Conservation (phyloP, 345 rosid species). For the Brassica nigra region DNA sequence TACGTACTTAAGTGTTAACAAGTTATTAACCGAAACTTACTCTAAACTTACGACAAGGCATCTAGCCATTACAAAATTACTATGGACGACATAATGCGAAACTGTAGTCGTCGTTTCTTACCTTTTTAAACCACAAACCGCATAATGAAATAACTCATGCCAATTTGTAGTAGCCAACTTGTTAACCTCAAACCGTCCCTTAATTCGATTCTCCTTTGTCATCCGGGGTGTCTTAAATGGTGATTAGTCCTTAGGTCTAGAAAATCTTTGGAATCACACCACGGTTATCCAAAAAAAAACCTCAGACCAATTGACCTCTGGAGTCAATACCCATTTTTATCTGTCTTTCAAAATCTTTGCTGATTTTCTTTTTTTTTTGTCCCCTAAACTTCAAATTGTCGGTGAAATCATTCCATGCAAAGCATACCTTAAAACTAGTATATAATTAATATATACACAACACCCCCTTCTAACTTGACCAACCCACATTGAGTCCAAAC, state of each 20-base stretch:
- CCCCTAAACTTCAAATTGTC: too few species aligned
- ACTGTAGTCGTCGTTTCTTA: not conserved
- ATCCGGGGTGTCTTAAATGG: too few species aligned
- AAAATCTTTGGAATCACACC: too few species aligned
- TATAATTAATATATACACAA: not conserved
- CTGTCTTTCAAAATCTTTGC: too few species aligned
- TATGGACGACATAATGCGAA: not conserved
- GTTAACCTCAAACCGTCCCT: not conserved
- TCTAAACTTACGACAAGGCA: too few species aligned
- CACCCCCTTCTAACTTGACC: not conserved
- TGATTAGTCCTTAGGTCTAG: too few species aligned
- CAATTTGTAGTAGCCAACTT: not conserved
- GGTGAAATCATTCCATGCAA: not conserved
- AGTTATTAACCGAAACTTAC: not conserved
- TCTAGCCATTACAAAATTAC: not conserved
- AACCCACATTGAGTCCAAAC: too few species aligned
- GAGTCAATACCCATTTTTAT: too few species aligned
- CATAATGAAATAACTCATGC: not conserved
- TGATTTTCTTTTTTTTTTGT: too few species aligned
- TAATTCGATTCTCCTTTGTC: too few species aligned
- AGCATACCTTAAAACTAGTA: not conserved
- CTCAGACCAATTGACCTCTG: too few species aligned
- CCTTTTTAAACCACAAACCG: not conserved
- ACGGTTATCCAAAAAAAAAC: too few species aligned
- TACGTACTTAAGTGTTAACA: constrained; percentile 1